Percentiles rank a stretch among this genome's conserved stretches.
Evolutionary conservation across 305 asterid genomes (phyloP).

Genomic region (Solanum hybrid): DNA sequence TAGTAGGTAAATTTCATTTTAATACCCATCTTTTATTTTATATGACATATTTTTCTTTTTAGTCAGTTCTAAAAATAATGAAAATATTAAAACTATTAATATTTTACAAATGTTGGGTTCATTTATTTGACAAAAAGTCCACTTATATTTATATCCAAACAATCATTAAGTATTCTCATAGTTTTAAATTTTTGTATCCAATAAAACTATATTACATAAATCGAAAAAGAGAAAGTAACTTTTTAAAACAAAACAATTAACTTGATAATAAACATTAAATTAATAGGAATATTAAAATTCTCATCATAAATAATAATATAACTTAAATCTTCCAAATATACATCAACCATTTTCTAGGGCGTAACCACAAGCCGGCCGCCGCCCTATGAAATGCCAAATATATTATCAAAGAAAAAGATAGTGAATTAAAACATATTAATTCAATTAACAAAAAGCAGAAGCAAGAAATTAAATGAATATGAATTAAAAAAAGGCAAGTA

Average conservation of each 20-base stretch:
- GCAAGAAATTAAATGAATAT: not conserved
- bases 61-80: not conserved
- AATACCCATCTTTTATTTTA: not conserved
- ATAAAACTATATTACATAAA: not conserved
- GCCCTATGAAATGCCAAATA: not conserved
- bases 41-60: not conserved
- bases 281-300: not conserved
- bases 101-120: not conserved
- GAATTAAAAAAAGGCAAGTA: not conserved
- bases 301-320: not conserved
- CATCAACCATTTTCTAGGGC: not conserved
- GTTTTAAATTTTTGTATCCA: not conserved
- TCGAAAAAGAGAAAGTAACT: not conserved
- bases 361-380: not conserved
- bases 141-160: not conserved
- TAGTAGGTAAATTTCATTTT: not conserved
- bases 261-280: not conserved
- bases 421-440: not conserved
- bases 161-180: not conserved
- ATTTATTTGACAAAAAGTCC: not conserved
- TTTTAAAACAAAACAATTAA: no score
- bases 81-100: not conserved
- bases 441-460: not conserved
- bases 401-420: not conserved
- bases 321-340: not conserved